Evolutionary conservation across 2,329 filamentous ascomycete genomes (phyloP).

Genomic region (Sclerotinia spermophila): DNA sequence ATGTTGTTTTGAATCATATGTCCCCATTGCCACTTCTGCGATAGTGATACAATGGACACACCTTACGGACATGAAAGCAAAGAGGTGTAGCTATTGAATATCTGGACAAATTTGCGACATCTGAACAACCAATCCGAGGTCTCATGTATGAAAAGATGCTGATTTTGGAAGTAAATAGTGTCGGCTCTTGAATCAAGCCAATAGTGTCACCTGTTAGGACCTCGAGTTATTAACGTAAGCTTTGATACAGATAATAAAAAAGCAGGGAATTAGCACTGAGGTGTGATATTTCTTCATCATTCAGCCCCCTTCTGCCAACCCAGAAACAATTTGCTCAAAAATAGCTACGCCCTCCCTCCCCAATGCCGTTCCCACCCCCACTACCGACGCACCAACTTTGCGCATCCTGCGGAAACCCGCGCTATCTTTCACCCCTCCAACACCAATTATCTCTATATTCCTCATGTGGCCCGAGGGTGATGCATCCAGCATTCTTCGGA

Average conservation of each 20-base stretch:
- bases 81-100: too few relatives aligned
- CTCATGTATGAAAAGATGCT: background rate
- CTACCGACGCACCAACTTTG: slow-evolving; percentile 60
- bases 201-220: background rate
- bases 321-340: slow-evolving; percentile 54
- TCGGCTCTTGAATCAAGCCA: background rate
- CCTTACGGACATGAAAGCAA: background rate
- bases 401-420: slow-evolving; percentile 63
- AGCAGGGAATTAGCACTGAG: background rate
- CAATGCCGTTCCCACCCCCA: slow-evolving; percentile 67
- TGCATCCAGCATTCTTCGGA: slow-evolving; percentile 56
- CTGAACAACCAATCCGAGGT: background rate
- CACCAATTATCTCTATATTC: slow-evolving; percentile 63
- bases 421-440: slow-evolving; percentile 66
- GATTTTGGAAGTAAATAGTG: background rate
- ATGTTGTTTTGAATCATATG: background rate
- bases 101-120: background rate
- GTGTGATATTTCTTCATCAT: background rate
- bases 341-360: slow-evolving; percentile 59
- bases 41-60: background rate
- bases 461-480: slow-evolving; percentile 43
- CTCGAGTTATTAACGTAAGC: background rate
- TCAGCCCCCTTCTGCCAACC: background rate
- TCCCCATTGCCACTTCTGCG: background rate
- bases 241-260: background rate